Base-by-base conservation (phyloP, 1,284 basidiomycete genomes). In the Neolentinus lepideus region DNA sequence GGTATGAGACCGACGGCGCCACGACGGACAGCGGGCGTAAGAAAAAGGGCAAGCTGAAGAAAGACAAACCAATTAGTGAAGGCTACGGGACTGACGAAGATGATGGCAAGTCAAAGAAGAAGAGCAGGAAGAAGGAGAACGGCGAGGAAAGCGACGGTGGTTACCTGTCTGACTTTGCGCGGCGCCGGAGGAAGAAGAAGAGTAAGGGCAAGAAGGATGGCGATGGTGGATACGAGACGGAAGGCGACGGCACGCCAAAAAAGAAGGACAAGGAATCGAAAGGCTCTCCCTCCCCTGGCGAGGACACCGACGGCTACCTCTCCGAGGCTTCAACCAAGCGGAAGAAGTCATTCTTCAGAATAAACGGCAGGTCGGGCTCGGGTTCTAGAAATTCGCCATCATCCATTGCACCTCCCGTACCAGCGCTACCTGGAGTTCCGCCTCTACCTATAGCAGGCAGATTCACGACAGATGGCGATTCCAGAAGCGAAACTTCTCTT, bases 1-100 rank as follows among this genome's bases (percentile, higher is more conserved):
- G 77, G 1, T 76, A 81, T 59, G 79, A 81, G 55, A 81, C 77
- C 59, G 81, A 83, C 56, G 77, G 75, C 1, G 78, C 76, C 0
- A 78, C 79, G 59, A 54, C 76, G 50, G 79, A 76, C 58, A 79
- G 79, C 46, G 53, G 60, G 27, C 63, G 61, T 2, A 73, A 72
- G 52, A 70, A 66, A 57, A 75, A 74, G 66, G 67, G 11, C 11
- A 63, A 56, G 62, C 64, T 66, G 57, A 61, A 66, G 58, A 63
- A 63, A 56, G 60, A 58, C 53, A 58, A 62, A 54, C 54, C 56
- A 54, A 59, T 61, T 14, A 60, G 56, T 22, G 54, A 57, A 9
- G 67, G 59, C 43, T 60, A 62, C 22, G 69, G 66, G 38, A 59
- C 66, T 51, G 69, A 69, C 58, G 67, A 63, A 51, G 65, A 71